Evolutionary conservation across 768 basidiomycete species (phyloP), one percentile per base, ranked within the genome.

Genomic region (Mycena crocata): DNA sequence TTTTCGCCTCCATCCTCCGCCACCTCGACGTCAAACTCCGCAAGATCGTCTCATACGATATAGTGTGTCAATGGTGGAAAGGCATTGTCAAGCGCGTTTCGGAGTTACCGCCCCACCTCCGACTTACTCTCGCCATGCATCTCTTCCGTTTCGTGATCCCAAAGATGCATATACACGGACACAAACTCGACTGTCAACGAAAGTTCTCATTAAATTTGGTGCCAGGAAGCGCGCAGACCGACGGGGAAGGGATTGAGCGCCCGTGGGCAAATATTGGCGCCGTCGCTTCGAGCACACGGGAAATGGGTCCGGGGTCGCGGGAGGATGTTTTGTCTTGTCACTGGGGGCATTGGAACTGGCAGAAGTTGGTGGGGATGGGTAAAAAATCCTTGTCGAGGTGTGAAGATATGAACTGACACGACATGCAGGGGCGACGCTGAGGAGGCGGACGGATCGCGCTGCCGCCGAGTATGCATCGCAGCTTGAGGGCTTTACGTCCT

Each of bases 221-320:
- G 8, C 45, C 45, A 0, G 74, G 76, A 19, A 72, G 73, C 21
- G 80, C 73, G 0, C 66, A 74, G 28, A 80, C 77, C 0, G 79
- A 81, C 65, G 81, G 81, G 1, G 81, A 82, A 51, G 77, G 71
- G 0, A 66, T 75, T 14, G 80, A 82, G 66, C 63, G 75, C 1
- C 71, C 70, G 0, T 82, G 79, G 79, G 67, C 77, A 0, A 37
- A 70, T n/a, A 67, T 75, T 13, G 78, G 80, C 57, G 68, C 66
- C 0, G 31, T 74, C 0, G 73, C 79, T 12, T 26, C 59, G 12
- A 78, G 78, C 40, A 80, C 79, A 1, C 64, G 70, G 34, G 80
- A 80, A 67, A 82, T 83, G 81, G 80, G 79, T 6, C 75, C 76
- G 8, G 78, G 77, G 3, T 73, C 72, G 8, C 59, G 76, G 2